phyloP scores from a whole-genome alignment of 2,329 filamentous ascomycete species.

The Cladosporium oxysporum region DNA sequence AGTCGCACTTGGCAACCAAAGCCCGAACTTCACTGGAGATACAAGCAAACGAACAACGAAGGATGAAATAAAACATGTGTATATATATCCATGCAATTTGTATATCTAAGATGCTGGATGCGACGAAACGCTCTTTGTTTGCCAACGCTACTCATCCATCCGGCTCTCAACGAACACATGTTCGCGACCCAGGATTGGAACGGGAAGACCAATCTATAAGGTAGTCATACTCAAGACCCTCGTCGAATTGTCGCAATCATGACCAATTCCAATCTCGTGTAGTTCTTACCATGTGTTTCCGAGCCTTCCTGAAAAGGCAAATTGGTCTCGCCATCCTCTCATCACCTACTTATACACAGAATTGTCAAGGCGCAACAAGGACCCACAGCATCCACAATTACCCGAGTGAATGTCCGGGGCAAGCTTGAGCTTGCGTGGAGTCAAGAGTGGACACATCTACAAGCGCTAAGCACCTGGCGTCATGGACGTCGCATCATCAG shows the following conservation, averaged over 20 bases:
- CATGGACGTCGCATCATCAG: slow-evolving; percentile 16
- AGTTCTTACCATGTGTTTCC: background rate
- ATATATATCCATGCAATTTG: background rate
- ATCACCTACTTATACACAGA: background rate
- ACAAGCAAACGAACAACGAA: background rate
- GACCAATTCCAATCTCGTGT: background rate
- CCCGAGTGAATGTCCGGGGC: slow-evolving; percentile 6
- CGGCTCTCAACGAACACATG: background rate
- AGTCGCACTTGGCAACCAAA: background rate
- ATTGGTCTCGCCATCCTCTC: background rate
- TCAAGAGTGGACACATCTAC: slow-evolving; percentile 5
- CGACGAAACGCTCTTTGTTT: background rate
- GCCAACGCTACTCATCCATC: background rate
- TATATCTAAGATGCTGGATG: background rate
- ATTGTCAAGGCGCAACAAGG: background rate
- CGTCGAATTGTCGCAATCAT: background rate
- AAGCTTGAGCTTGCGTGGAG: slow-evolving; percentile 16
- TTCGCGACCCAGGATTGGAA: background rate
- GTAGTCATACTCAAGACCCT: background rate
- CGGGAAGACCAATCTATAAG: background rate
- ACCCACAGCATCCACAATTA: slow-evolving; percentile 8
- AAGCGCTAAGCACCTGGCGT: slow-evolving; percentile 13
- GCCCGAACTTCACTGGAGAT: background rate
- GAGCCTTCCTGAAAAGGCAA: background rate
- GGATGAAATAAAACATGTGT: background rate